Conservation (phyloP, 257 asterid species). For the Leonotis leonurus region DNA sequence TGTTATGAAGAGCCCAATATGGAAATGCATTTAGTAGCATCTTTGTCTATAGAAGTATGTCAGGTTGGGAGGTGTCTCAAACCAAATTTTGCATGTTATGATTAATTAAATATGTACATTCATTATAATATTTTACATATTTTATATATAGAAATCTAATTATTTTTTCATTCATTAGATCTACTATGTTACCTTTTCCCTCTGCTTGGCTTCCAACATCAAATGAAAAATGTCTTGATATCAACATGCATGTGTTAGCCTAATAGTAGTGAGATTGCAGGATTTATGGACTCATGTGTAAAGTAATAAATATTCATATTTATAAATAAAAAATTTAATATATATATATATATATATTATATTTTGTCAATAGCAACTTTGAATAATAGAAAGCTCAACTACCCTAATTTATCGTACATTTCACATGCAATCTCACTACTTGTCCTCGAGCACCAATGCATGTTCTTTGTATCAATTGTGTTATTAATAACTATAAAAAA, state of each 20-base stretch:
- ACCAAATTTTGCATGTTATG: constrained; percentile 17
- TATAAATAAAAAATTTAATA: too few relatives aligned
- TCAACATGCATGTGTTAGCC: too few relatives aligned
- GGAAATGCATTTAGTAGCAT: not conserved
- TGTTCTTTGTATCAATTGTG: not conserved
- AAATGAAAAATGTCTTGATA: too few relatives aligned
- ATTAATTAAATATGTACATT: too few relatives aligned
- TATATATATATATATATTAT: too few relatives aligned
- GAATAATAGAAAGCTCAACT: not conserved
- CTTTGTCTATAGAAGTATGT: constrained; percentile 4
- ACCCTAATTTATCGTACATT: constrained; percentile 11
- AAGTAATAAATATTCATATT: too few relatives aligned
- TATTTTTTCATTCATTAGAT: constrained; percentile 17
- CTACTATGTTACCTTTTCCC: constrained; percentile 18
- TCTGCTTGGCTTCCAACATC: not conserved
- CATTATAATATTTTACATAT: too few relatives aligned
- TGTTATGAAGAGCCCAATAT: not conserved
- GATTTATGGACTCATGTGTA: too few relatives aligned
- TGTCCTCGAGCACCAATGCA: constrained; percentile 6
- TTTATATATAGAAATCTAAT: not conserved
- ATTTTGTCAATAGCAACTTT: not conserved
- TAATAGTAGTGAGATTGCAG: too few relatives aligned
- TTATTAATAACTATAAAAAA: too few relatives aligned
- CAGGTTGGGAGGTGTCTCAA: constrained; percentile 23
- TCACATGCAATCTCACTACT: constrained; percentile 21